These are phyloP conservation scores for Wallacemonas collosoma DNA, from an alignment of 208 protist genomes.

Conservation along the genomic window DNA sequence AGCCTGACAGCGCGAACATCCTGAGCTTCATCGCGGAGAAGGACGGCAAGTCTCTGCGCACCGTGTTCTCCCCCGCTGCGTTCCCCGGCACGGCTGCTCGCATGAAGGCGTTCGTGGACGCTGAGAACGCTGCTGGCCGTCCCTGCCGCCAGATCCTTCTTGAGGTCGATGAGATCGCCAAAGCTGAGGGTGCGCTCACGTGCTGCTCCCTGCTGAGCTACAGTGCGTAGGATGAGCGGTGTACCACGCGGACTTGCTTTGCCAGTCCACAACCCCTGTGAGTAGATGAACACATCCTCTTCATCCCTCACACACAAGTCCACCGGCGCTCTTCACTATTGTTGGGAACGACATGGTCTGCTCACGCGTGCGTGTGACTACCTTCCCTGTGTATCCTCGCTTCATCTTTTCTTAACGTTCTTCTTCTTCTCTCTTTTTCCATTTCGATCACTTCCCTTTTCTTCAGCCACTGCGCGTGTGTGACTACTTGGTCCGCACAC, in stretches of 20 bases:
- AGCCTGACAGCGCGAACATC: conserved; percentile 46
- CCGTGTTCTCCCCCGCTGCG: conserved; percentile 30
- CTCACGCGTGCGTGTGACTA: not conserved
- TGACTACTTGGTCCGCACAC: not conserved
- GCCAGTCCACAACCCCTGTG: not conserved
- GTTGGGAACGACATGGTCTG: too few species aligned
- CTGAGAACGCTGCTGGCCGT: conserved; percentile 34
- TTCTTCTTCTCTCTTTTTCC: not conserved
- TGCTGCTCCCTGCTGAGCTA: conserved; percentile 61
- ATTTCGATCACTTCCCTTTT: not conserved
- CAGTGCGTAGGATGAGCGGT: conserved; percentile 17
- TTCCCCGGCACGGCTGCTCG: conserved; percentile 33
- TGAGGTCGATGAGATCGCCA: conserved; percentile 52
- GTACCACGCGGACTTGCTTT: not conserved
- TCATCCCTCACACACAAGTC: not conserved
- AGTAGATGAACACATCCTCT: not conserved
- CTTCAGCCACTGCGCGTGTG: not conserved
- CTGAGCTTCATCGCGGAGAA: conserved; percentile 30
- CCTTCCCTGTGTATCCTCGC: not conserved
- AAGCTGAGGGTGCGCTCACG: conserved; percentile 59
- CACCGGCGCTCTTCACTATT: not conserved
- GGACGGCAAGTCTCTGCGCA: conserved; percentile 24
- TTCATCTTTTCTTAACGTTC: not conserved
- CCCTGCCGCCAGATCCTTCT: conserved; percentile 34
- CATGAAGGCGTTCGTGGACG: conserved; percentile 33